Conservation (phyloP, 2,329 filamentous ascomycete species). For the Byssothecium circinans region DNA sequence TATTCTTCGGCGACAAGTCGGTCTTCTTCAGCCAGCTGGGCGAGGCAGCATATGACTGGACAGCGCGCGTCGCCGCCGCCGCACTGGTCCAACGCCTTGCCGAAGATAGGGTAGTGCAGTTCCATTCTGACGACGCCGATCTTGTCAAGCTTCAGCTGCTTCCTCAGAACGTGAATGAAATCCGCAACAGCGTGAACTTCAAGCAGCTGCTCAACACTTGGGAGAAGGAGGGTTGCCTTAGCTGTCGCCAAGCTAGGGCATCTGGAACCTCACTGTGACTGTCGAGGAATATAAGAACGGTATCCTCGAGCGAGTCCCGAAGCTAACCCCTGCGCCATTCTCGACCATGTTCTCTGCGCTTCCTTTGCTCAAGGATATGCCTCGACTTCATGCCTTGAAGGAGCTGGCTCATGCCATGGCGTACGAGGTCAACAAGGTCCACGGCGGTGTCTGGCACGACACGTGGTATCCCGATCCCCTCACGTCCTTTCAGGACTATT, state of each 20-base stretch:
- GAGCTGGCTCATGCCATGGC: constrained; percentile 18
- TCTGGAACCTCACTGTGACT: not conserved
- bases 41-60: not conserved
- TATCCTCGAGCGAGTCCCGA: not conserved
- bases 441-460: constrained; percentile 14
- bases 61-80: not conserved
- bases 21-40: not conserved
- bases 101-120: not conserved
- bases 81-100: not conserved
- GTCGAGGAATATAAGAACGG: not conserved
- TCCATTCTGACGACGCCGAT: not conserved
- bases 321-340: not conserved
- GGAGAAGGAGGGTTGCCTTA: not conserved
- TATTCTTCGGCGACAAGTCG: not conserved
- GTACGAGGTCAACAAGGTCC: constrained; percentile 6
- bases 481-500: constrained; percentile 9
- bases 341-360: not conserved
- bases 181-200: not conserved
- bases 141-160: not conserved
- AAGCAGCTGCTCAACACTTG: not conserved
- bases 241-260: not conserved
- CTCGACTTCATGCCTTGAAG: constrained; percentile 6
- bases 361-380: not conserved
- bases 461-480: constrained; percentile 13
- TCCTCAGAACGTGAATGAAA: not conserved